These are phyloP conservation scores for Cladorrhinum sp. DNA, from an alignment of 2,329 filamentous ascomycete species.

Conservation along the genomic window DNA sequence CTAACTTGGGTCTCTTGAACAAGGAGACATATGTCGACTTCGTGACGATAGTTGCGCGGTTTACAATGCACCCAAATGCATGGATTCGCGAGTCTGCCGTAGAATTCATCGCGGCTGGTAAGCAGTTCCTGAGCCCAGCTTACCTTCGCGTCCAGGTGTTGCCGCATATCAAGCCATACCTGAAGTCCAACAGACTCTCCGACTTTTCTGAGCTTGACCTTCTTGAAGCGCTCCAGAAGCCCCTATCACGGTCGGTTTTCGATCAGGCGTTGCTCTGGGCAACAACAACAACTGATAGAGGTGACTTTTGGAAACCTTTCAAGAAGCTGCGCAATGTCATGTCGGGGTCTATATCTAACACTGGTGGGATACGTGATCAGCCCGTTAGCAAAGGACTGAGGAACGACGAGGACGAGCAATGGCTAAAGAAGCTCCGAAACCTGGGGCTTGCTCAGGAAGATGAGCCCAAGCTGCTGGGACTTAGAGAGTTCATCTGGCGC, in stretches of 20 bases:
- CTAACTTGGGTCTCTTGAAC: conserved; percentile 82
- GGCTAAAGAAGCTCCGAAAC: conserved; percentile 80
- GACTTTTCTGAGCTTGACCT: conserved; percentile 70
- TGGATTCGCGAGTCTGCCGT: conserved; percentile 92
- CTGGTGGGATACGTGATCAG: conserved; percentile 55
- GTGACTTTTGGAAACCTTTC: conserved; percentile 81
- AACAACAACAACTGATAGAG: conserved; percentile 62
- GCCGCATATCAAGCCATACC: conserved; percentile 75
- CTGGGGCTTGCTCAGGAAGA: conserved; percentile 80
- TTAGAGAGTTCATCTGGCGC: conserved; percentile 90
- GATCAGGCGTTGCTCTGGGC: conserved; percentile 89
- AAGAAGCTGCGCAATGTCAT: conserved; percentile 62
- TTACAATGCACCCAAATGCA: conserved; percentile 88
- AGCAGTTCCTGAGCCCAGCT: conserved; percentile 71
- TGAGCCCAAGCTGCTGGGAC: conserved; percentile 80
- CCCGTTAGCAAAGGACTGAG: conserved; percentile 62
- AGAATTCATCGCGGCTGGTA: conserved; percentile 75
- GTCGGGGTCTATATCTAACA: conserved; percentile 60
- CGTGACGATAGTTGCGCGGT: conserved; percentile 76
- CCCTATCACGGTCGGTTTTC: conserved; percentile 73
- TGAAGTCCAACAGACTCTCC: conserved; percentile 67
- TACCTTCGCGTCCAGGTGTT: conserved; percentile 81
- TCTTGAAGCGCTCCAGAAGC: conserved; percentile 78
- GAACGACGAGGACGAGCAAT: conserved; percentile 92
- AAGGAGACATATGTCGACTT: conserved; percentile 83